These are phyloP conservation scores for Oryza officinalis DNA, from an alignment of 176 grass and related monocot species.

Conservation along the genomic window DNA sequence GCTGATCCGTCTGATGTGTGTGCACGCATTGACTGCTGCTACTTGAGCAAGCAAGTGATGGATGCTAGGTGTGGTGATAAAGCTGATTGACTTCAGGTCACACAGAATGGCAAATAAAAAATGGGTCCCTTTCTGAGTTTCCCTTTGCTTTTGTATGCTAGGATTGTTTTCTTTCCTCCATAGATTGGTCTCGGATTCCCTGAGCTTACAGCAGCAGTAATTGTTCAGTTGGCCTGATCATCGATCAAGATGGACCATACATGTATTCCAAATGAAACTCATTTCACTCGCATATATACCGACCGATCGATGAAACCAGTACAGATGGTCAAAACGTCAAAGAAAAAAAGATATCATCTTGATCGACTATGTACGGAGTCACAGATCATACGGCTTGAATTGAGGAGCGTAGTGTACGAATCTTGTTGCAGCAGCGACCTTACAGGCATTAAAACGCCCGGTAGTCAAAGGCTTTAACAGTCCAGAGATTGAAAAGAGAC, in stretches of 20 bases:
- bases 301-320: not conserved
- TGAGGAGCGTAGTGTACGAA: not conserved
- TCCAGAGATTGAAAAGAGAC: conserved; percentile 16
- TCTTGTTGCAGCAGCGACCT: not conserved
- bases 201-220: not conserved
- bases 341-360: not conserved
- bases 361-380: not conserved
- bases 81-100: conserved; percentile 12
- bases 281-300: not conserved
- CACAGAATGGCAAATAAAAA: not conserved
- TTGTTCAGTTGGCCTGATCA: conserved; percentile 14
- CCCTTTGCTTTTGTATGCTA: not conserved
- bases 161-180: not conserved
- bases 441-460: not conserved
- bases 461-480: conserved; percentile 36
- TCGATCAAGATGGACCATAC: not conserved
- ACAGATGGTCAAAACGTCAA: not conserved
- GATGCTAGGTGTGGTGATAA: not conserved
- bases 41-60: not conserved
- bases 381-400: not conserved
- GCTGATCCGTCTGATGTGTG: not conserved
- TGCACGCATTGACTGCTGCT: not conserved
- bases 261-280: not conserved
- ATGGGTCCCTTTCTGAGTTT: not conserved
- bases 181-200: conserved; percentile 9